A percentile compares a stretch with the other conserved stretches of the same genome.
Evolutionary conservation across 1,284 basidiomycete species (phyloP).

Genomic region (Phylloboletellus chloephorus): DNA sequence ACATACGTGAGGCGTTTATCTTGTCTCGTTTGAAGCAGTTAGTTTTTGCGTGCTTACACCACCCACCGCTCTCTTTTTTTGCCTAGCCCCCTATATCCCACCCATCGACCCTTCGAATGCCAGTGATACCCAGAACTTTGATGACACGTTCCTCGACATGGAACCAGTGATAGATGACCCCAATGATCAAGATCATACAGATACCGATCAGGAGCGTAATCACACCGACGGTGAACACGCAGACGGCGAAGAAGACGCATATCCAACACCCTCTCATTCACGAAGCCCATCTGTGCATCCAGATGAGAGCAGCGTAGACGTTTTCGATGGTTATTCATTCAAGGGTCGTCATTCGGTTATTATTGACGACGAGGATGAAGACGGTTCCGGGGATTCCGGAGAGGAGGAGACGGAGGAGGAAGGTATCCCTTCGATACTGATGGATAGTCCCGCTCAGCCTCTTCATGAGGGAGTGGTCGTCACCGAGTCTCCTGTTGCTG

Average conservation of each 20-base stretch:
- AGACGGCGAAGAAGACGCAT: slow-evolving; percentile 68
- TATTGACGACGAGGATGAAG: slow-evolving; percentile 55
- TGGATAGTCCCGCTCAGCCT: slow-evolving; percentile 22
- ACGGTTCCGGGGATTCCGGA: slow-evolving; percentile 43
- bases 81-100: slow-evolving; percentile 89
- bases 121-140: slow-evolving; percentile 96
- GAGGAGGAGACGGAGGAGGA: slow-evolving; percentile 38
- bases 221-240: slow-evolving; percentile 64
- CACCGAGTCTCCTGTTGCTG: slow-evolving; percentile 23
- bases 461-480: slow-evolving; percentile 26
- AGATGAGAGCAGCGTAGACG: slow-evolving; percentile 49
- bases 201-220: slow-evolving; percentile 58
- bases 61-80: slow-evolving; percentile 10
- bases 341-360: slow-evolving; percentile 77
- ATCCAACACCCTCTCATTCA: slow-evolving; percentile 65
- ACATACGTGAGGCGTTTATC: slow-evolving; percentile 65
- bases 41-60: slow-evolving; percentile 15
- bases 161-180: slow-evolving; percentile 79
- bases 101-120: slow-evolving; percentile 90
- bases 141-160: slow-evolving; percentile 95
- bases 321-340: slow-evolving; percentile 87
- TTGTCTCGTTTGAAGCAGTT: slow-evolving; percentile 5
- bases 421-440: slow-evolving; percentile 27
- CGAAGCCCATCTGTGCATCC: slow-evolving; percentile 63
- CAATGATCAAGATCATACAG: slow-evolving; percentile 51